Percentiles rank a stretch among this genome's conserved stretches.
These are phyloP conservation scores for Tetracladium marchalianum DNA, from an alignment of 495 filamentous ascomycete species.

Conservation along the genomic window DNA sequence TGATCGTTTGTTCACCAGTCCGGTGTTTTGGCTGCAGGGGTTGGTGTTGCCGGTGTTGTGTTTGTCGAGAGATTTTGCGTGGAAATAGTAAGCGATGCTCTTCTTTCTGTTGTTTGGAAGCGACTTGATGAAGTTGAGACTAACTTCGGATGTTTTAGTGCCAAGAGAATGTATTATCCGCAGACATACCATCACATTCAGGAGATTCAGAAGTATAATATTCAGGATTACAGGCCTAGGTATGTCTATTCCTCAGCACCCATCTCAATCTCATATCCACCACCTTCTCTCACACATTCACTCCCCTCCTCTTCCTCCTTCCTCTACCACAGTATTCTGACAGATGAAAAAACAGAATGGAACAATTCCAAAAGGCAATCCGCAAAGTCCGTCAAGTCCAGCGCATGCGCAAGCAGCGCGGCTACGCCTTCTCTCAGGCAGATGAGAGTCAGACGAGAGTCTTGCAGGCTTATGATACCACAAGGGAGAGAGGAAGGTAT, in stretches of 20 bases:
- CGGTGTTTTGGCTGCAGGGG: constrained; percentile 84
- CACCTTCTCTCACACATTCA: constrained; percentile 3
- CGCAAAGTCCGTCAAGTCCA: constrained; percentile 97
- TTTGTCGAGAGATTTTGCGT: constrained; percentile 79
- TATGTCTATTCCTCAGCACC: constrained; percentile 30
- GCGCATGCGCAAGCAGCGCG: constrained; percentile 97
- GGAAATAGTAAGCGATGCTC: constrained; percentile 42
- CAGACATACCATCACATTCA: constrained; percentile 98
- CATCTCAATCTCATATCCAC: too few species aligned
- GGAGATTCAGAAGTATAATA: constrained; percentile 99
- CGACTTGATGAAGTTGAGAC: neutral
- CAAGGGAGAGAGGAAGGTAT: constrained; percentile 78
- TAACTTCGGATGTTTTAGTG: constrained; percentile 32
- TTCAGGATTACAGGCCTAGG: constrained; percentile 94
- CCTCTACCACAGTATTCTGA: neutral
- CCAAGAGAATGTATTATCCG: constrained; percentile 92
- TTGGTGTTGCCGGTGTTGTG: constrained; percentile 73
- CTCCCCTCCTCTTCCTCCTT: constrained; percentile 6
- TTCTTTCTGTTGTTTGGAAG: too few species aligned
- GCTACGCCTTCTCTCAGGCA: constrained; percentile 96
- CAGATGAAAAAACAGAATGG: constrained; percentile 55
- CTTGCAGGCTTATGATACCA: constrained; percentile 96
- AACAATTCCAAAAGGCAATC: constrained; percentile 99
- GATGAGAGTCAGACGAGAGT: constrained; percentile 92
- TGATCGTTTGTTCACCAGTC: constrained; percentile 66